Evolutionary conservation across 2,329 filamentous ascomycete species (phyloP).

Genomic region (Whalleya microplaca): DNA sequence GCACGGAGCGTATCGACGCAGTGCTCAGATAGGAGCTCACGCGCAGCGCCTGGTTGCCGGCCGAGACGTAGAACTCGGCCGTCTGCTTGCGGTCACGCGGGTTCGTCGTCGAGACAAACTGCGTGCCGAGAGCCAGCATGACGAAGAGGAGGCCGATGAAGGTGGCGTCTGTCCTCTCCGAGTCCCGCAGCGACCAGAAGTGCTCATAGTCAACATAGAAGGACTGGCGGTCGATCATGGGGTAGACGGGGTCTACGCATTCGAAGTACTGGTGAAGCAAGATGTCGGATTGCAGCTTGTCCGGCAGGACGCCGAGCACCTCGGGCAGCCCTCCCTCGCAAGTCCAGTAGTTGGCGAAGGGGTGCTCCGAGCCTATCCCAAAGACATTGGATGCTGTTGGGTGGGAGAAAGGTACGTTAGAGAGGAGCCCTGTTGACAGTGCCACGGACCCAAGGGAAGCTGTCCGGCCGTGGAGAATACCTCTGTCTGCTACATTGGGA

Average conservation of each 20-base stretch:
- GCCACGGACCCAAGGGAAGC: constrained; percentile 56
- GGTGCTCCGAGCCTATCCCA: constrained; percentile 77
- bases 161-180: constrained; percentile 69
- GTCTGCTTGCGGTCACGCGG: constrained; percentile 71
- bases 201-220: constrained; percentile 80
- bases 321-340: constrained; percentile 75
- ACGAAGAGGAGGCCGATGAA: constrained; percentile 75
- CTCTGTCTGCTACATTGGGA: constrained; percentile 61
- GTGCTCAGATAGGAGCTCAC: constrained; percentile 78
- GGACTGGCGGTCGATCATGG: constrained; percentile 75
- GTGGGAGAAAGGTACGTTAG: constrained; percentile 72
- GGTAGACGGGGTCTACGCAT: constrained; percentile 78
- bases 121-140: constrained; percentile 77
- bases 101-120: constrained; percentile 68
- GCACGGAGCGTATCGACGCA: constrained; percentile 72
- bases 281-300: constrained; percentile 76
- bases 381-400: constrained; percentile 77
- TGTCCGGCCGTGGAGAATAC: constrained; percentile 49
- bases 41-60: constrained; percentile 75
- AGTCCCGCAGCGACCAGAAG: constrained; percentile 67
- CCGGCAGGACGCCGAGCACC: constrained; percentile 74
- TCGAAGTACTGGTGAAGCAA: constrained; percentile 67
- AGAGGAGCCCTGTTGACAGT: constrained; percentile 65
- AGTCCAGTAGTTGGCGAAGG: constrained; percentile 85
- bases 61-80: constrained; percentile 81